Conservation (phyloP, 257 asterid genomes). For the Cynanchum wilfordii region DNA sequence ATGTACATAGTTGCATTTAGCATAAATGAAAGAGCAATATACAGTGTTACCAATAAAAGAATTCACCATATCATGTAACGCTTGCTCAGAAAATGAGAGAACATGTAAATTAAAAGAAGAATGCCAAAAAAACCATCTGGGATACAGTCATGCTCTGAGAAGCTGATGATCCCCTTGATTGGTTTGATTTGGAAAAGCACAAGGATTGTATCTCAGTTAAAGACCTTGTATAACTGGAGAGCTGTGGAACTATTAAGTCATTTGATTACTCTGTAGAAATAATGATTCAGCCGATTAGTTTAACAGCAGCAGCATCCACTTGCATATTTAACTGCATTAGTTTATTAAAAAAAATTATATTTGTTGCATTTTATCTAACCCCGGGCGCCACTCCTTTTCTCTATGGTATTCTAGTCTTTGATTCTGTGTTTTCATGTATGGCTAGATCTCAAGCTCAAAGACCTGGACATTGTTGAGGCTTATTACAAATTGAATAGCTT, state of each 20-base stretch:
- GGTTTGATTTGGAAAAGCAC: no score
- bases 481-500: constrained; percentile 63
- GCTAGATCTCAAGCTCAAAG: constrained; percentile 86
- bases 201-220: not conserved
- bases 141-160: no score
- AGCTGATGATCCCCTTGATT: no score
- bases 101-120: no score
- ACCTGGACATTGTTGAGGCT: constrained; percentile 50
- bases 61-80: no score
- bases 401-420: no score
- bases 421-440: constrained; percentile 2
- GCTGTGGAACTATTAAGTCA: not conserved
- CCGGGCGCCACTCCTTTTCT: not conserved
- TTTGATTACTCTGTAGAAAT: not conserved
- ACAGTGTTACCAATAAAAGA: no score
- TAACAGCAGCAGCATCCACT: not conserved
- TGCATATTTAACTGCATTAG: not conserved
- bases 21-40: no score
- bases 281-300: not conserved
- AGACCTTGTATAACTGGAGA: not conserved
- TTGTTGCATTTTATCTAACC: not conserved
- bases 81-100: no score
- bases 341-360: not conserved
- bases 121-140: no score
- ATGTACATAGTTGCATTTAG: no score